Conservation (phyloP, 495 filamentous ascomycete genomes). For the Aspergillus leporis region DNA sequence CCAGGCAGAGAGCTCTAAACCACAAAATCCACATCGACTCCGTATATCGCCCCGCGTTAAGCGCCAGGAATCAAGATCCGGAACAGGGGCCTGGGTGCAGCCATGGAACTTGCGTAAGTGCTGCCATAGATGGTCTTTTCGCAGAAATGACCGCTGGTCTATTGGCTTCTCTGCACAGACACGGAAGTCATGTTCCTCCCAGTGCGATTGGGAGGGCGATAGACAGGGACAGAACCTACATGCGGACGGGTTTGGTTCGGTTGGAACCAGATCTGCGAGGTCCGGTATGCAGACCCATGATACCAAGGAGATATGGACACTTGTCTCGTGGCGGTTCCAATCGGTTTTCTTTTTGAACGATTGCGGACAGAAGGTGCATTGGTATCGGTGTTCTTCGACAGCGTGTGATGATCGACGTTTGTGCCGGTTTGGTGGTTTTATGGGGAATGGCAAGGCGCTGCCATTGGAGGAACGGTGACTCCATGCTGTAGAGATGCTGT, state of each 20-base stretch:
- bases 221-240: conserved; percentile 68
- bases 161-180: conserved; percentile 65
- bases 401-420: conserved; percentile 46
- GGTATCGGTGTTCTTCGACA: conserved; percentile 51
- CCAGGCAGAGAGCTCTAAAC: conserved; percentile 61
- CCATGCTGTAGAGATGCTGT: conserved; percentile 40
- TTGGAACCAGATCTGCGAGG: conserved; percentile 1
- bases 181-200: conserved; percentile 70
- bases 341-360: conserved; percentile 83
- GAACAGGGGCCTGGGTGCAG: conserved; percentile 58
- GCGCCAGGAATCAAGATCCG: conserved; percentile 71
- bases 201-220: conserved; percentile 60
- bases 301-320: conserved; percentile 73
- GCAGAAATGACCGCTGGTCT: conserved; percentile 71
- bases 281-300: conserved; percentile 70
- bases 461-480: conserved; percentile 45
- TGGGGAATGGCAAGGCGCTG: conserved; percentile 26
- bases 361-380: conserved; percentile 83
- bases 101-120: conserved; percentile 77
- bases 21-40: conserved; percentile 74
- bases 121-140: conserved; percentile 83
- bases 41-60: conserved; percentile 54
- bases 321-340: conserved; percentile 83
- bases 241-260: conserved; percentile 10
- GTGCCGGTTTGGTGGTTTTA: conserved; percentile 21